Conservation (phyloP, 2,329 filamentous ascomycete species). For the Tolypocladium amazonense region DNA sequence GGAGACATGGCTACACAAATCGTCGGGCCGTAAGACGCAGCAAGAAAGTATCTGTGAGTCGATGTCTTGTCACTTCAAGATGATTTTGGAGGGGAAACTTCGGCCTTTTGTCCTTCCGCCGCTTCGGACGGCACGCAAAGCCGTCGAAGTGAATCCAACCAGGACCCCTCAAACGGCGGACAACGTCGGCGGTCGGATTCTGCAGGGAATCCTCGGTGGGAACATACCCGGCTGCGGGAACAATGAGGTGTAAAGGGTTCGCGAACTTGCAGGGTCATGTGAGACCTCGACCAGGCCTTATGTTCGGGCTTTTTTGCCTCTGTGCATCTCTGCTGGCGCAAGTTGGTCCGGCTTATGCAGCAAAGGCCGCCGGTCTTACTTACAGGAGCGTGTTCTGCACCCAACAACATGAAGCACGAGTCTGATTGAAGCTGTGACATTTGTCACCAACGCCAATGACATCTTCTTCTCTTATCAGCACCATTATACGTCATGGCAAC, state of each 20-base stretch:
- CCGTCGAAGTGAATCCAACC: background rate
- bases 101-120: background rate
- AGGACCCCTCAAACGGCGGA: background rate
- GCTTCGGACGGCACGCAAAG: background rate
- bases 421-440: background rate
- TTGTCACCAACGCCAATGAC: background rate
- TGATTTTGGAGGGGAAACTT: background rate
- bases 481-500: background rate
- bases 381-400: background rate
- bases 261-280: background rate
- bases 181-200: background rate
- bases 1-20: background rate
- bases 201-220: background rate
- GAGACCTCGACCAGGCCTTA: background rate
- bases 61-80: background rate
- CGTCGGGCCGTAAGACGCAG: background rate
- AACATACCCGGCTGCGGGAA: background rate
- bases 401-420: background rate
- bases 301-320: background rate
- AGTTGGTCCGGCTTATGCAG: background rate
- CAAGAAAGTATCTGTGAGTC: background rate
- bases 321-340: background rate
- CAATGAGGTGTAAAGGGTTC: background rate
- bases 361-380: background rate
- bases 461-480: background rate